Evolutionary conservation across 257 asterid species (phyloP).

Genomic region (Anisodus acutangulus): DNA sequence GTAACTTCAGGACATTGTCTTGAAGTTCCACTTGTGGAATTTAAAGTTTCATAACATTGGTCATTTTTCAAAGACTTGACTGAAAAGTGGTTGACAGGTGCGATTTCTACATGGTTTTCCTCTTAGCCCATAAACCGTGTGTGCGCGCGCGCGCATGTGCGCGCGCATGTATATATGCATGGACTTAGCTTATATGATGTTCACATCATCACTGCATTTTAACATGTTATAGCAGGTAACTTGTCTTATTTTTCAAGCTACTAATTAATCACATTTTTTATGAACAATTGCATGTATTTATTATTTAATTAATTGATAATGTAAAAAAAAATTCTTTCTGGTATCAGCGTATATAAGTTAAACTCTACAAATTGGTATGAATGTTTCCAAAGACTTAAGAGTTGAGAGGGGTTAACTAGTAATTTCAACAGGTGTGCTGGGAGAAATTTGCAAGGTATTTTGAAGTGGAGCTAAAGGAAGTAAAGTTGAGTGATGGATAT

Average conservation of each 20-base stretch:
- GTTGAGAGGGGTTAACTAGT: background rate
- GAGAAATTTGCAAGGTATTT: conserved; percentile 92
- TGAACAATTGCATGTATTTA: background rate
- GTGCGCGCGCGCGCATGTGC: background rate
- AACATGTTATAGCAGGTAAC: background rate
- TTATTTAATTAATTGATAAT: background rate
- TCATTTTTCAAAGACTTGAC: too few species aligned
- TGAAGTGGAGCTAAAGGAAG: conserved; percentile 91
- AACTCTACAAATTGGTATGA: background rate
- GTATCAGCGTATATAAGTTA: background rate
- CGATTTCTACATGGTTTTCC: background rate
- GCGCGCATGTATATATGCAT: background rate
- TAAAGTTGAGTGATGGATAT: conserved; percentile 75
- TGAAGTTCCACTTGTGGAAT: background rate
- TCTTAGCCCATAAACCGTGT: background rate
- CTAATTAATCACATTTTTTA: background rate
- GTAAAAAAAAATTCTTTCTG: too few species aligned
- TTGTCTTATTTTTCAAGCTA: background rate
- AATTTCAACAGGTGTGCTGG: conserved; percentile 64
- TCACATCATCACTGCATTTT: background rate
- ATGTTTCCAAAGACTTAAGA: background rate
- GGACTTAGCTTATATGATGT: background rate
- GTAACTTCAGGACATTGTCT: too few species aligned
- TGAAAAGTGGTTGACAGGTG: background rate
- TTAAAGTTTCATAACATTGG: too few species aligned